These are phyloP conservation scores for Verticillium nonalfalfae DNA, from an alignment of 2,329 filamentous ascomycete species.

Conservation along the genomic window DNA sequence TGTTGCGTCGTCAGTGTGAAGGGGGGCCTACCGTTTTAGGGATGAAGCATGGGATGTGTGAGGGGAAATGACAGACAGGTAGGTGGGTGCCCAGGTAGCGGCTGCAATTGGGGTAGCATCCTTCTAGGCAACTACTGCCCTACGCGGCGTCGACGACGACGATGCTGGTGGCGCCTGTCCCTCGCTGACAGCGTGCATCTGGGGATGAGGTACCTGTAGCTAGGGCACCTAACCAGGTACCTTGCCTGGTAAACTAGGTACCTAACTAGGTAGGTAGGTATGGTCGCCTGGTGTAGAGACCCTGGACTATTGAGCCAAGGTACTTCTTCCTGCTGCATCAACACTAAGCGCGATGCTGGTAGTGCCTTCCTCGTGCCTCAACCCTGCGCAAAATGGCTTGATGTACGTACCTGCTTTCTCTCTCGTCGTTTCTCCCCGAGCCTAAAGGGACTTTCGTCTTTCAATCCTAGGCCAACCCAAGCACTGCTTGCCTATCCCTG, in stretches of 20 bases:
- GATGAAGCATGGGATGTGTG: neutral
- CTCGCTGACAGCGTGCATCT: neutral
- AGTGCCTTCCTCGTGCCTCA: neutral
- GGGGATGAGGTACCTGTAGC: too few species aligned
- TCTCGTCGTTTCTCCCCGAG: neutral
- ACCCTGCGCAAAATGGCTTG: neutral
- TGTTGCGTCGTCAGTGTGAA: neutral
- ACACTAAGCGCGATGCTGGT: neutral
- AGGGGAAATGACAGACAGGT: neutral
- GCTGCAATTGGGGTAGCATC: neutral
- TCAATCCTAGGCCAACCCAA: neutral
- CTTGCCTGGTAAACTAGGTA: too few species aligned
- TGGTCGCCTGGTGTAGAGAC: neutral
- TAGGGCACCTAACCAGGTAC: too few species aligned
- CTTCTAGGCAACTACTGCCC: neutral
- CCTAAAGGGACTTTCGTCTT: neutral
- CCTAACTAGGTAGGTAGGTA: neutral
- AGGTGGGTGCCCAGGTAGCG: neutral
- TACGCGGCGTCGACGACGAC: neutral
- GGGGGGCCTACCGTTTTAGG: neutral
- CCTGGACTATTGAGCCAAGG: neutral
- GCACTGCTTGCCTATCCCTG: neutral
- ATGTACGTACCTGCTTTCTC: neutral
- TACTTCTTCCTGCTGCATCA: neutral
- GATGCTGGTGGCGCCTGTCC: neutral